phyloP scores from a whole-genome alignment of 2,329 filamentous ascomycete genomes.

The Tympanopsis confertula region DNA sequence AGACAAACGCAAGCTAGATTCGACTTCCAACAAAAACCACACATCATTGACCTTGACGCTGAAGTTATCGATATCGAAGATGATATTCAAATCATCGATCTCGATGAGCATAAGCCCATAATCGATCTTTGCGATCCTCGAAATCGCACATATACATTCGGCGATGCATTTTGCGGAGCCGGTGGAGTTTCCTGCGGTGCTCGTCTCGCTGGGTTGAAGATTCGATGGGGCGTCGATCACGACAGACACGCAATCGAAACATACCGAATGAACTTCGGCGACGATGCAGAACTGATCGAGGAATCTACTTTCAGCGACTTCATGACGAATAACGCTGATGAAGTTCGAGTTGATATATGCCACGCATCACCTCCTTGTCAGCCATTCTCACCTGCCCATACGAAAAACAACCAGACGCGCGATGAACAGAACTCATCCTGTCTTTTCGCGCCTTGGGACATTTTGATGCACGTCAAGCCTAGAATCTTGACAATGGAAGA shows the following conservation, averaged over 20 bases:
- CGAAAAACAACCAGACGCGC: no score
- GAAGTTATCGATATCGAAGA: no score
- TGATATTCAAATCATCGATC: background rate
- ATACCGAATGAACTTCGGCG: constrained; percentile 49
- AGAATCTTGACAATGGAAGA: background rate
- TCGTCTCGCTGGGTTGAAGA: constrained; percentile 38
- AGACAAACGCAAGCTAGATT: no score
- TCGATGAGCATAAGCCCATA: background rate
- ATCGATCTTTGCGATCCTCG: background rate
- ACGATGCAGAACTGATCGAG: constrained; percentile 5
- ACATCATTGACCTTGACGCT: no score
- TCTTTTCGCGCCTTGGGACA: background rate
- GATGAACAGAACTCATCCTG: background rate
- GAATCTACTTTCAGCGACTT: background rate
- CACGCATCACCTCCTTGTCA: background rate
- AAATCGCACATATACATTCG: constrained; percentile 43
- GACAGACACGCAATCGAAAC: constrained; percentile 42
- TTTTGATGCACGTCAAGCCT: background rate
- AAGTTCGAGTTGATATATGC: background rate
- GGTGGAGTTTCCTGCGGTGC: constrained; percentile 63
- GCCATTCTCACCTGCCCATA: constrained; percentile 1
- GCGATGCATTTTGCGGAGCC: constrained; percentile 63
- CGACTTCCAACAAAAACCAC: no score
- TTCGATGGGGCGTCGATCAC: constrained; percentile 55
- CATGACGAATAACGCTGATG: background rate